Evolutionary conservation across 306 rosid genomes (phyloP), one percentile per base, ranked within the genome.

Genomic region (Abrus precatorius): DNA sequence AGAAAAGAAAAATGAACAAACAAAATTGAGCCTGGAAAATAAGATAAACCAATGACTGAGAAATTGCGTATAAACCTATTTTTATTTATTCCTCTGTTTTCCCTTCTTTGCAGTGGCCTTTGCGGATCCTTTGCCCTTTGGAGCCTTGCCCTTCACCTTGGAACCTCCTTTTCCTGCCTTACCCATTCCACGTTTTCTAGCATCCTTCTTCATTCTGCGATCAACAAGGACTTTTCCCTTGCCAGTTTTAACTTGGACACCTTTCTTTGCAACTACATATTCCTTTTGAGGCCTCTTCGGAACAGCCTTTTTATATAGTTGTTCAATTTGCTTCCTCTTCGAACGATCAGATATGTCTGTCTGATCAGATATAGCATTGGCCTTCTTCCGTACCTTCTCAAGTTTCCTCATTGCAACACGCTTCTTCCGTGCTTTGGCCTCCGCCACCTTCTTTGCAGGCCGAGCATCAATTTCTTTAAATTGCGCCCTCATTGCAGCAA

Each of bases 221-320:
- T 94, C 97, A 61, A 94, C 97, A 3, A 91, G 88, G 45, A 87
- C 88, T 79, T 94, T 94, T 36, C 97, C 98, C 85, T 83, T 85
- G 45, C 94, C 97, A 72, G 85, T 12, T 87, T 6, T 87, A 36
- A 95, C 98, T 74, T 95, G 98, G 10, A 95, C 98, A 41, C 99
- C 99, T 84, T 95, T 95, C 92, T 95, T 95, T 29, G 99, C 99
- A 69, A 95, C 99, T 62, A 93, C 99, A 71, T 83, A 86, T 76
- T 95, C 99, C 88, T 88, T 95, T 78, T 89, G 28, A 72, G 98
- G 94, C 86, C 85, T 93, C 69, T 87, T 84, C 0, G 99, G 97
- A 13, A 9, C 71, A 9, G 99, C 94, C 76, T 91, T 93, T 78
- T 62, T 91, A 44, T 93, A 93, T 10, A 95, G 86, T 68, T 83